These are phyloP conservation scores for Hypericum androsaemum DNA, from an alignment of 345 rosid species.

Conservation along the genomic window DNA sequence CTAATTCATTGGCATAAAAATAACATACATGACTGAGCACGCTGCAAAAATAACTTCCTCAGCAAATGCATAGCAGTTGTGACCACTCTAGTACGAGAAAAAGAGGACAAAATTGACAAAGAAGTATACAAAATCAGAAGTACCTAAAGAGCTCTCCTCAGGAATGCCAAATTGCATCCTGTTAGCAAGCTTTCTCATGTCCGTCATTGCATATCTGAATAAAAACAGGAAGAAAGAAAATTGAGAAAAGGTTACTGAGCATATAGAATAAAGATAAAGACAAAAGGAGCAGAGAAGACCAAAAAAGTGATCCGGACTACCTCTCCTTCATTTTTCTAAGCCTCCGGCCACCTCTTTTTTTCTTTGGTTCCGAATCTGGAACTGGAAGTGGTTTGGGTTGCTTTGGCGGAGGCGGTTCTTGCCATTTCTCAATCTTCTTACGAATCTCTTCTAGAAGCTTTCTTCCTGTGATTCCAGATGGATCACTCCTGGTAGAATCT, in stretches of 20 bases:
- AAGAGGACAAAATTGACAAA: no score
- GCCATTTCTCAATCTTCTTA: slow-evolving; percentile 96
- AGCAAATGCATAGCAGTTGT: no score
- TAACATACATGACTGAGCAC: no score
- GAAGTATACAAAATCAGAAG: neutral
- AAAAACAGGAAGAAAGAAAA: slow-evolving; percentile 6
- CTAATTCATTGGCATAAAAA: no score
- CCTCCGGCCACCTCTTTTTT: slow-evolving; percentile 95
- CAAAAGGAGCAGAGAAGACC: neutral
- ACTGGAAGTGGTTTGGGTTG: slow-evolving; percentile 97
- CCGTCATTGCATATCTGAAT: slow-evolving; percentile 82
- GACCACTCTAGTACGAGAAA: no score
- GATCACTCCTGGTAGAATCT: slow-evolving; percentile 78
- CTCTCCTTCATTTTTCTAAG: slow-evolving; percentile 95
- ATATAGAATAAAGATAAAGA: neutral
- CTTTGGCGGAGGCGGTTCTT: slow-evolving; percentile 96
- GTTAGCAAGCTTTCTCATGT: slow-evolving; percentile 94
- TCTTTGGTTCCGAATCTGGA: slow-evolving; percentile 98
- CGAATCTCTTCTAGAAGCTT: slow-evolving; percentile 51
- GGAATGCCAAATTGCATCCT: slow-evolving; percentile 96
- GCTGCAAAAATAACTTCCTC: no score
- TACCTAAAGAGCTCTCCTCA: slow-evolving; percentile 95
- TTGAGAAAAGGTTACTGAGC: neutral
- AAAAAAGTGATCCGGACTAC: slow-evolving; percentile 17
- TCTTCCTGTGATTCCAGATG: slow-evolving; percentile 66